Percentiles rank a stretch among this genome's conserved stretches.
These are phyloP conservation scores for Arthrobotrys sphaeroides DNA, from an alignment of 2,329 filamentous ascomycete genomes.

Conservation along the genomic window DNA sequence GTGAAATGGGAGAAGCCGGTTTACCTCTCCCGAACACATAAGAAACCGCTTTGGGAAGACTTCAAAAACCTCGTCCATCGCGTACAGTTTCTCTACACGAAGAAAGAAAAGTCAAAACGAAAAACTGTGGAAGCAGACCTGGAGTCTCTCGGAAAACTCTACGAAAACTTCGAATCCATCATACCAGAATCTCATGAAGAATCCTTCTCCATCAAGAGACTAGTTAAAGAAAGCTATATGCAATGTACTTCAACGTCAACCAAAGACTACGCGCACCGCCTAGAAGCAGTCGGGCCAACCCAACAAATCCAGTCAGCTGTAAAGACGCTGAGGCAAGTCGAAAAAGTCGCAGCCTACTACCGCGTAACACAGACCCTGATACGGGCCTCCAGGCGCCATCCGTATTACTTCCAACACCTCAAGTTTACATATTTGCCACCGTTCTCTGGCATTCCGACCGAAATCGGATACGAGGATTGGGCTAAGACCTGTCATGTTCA, in stretches of 20 bases:
- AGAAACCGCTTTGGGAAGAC: constrained; percentile 34
- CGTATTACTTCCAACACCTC: constrained; percentile 7
- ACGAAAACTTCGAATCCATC: constrained; percentile 16
- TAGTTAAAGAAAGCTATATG: constrained; percentile 12
- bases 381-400: neutral
- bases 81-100: constrained; percentile 35
- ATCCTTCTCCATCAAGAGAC: neutral
- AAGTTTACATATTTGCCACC: constrained; percentile 16
- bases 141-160: neutral
- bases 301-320: constrained; percentile 24
- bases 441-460: constrained; percentile 4
- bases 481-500: constrained; percentile 61
- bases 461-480: constrained; percentile 26
- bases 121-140: neutral
- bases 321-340: constrained; percentile 33
- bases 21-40: constrained; percentile 34
- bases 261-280: constrained; percentile 3
- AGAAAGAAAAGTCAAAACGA: constrained; percentile 18
- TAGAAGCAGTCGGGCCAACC: constrained; percentile 18
- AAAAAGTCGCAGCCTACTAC: constrained; percentile 33
- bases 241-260: constrained; percentile 5
- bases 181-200: neutral
- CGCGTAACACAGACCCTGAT: constrained; percentile 11
- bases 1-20: constrained; percentile 36
- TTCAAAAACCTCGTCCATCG: constrained; percentile 31